Percentiles rank a stretch among this genome's conserved stretches.
Evolutionary conservation across 129 eudicot genomes (phyloP).

Genomic region (Pittosporum tobira): DNA sequence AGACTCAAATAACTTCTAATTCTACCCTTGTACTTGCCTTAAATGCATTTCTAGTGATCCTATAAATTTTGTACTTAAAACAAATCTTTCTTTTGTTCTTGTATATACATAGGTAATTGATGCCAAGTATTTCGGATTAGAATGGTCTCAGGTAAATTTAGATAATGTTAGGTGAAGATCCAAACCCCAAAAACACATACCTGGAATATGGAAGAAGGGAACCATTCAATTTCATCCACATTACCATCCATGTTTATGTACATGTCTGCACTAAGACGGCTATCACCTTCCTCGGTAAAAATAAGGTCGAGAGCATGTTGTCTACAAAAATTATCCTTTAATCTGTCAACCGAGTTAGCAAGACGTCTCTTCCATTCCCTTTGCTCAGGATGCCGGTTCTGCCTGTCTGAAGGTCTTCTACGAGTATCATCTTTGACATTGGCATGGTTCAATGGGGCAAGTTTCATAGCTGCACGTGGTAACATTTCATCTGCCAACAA

Average conservation of each 20-base stretch:
- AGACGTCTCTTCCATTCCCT: slow-evolving; percentile 97
- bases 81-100: too few species aligned
- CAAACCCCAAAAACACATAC: slow-evolving; percentile 21
- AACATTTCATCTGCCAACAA: slow-evolving; percentile 80
- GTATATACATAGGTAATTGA: too few species aligned
- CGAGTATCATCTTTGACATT: slow-evolving; percentile 63
- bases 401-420: slow-evolving; percentile 62
- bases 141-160: neutral
- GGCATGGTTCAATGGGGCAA: slow-evolving; percentile 45
- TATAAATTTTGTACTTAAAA: too few species aligned
- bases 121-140: too few species aligned
- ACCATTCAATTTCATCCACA: slow-evolving; percentile 83
- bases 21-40: neutral
- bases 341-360: slow-evolving; percentile 70
- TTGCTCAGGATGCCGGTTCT: slow-evolving; percentile 81
- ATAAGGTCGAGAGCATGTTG: slow-evolving; percentile 95
- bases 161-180: neutral
- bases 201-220: slow-evolving; percentile 93
- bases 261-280: slow-evolving; percentile 85
- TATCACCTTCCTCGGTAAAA: slow-evolving; percentile 91
- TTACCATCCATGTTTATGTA: slow-evolving; percentile 86
- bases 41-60: too few species aligned
- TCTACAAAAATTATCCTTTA: slow-evolving; percentile 89
- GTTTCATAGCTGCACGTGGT: slow-evolving; percentile 97
- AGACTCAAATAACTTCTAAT: neutral